A percentile compares a stretch with the other conserved stretches of the same genome.
Evolutionary conservation across 2,329 filamentous ascomycete species (phyloP).

Genomic region (Penicillium janthinellum): DNA sequence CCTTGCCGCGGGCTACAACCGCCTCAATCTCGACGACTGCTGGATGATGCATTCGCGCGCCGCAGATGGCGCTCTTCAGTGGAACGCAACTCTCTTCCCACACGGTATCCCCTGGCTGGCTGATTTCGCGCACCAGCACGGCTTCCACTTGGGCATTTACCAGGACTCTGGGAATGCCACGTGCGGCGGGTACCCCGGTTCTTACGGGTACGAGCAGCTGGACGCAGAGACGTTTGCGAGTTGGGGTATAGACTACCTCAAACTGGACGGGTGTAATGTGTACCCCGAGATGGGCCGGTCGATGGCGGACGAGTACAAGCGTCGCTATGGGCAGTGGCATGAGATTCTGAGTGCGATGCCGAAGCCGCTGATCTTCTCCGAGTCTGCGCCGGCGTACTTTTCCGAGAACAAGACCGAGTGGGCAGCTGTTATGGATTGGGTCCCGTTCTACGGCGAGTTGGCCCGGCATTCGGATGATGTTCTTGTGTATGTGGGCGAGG

Average conservation of each 20-base stretch:
- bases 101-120: constrained; percentile 48
- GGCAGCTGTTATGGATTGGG: constrained; percentile 52
- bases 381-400: constrained; percentile 53
- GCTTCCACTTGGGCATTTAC: constrained; percentile 52
- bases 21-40: constrained; percentile 52
- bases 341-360: constrained; percentile 39
- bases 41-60: constrained; percentile 45
- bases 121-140: constrained; percentile 39
- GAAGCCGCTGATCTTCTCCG: constrained; percentile 47
- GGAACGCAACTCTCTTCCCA: constrained; percentile 48
- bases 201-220: constrained; percentile 44
- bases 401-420: constrained; percentile 46
- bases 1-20: constrained; percentile 40
- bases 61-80: constrained; percentile 43
- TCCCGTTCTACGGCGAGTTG: constrained; percentile 45
- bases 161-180: constrained; percentile 49
- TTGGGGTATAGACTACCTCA: constrained; percentile 53
- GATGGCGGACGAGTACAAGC: constrained; percentile 29
- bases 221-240: constrained; percentile 44
- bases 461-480: constrained; percentile 51
- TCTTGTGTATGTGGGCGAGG: constrained; percentile 44
- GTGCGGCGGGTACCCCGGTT: constrained; percentile 49
- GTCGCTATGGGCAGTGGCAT: constrained; percentile 49
- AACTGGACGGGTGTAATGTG: constrained; percentile 51
- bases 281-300: constrained; percentile 22